Evolutionary conservation across 192 early-diverging fungal species (phyloP), one percentile per base, ranked within the genome.

Genomic region (Physocladia obscura): DNA sequence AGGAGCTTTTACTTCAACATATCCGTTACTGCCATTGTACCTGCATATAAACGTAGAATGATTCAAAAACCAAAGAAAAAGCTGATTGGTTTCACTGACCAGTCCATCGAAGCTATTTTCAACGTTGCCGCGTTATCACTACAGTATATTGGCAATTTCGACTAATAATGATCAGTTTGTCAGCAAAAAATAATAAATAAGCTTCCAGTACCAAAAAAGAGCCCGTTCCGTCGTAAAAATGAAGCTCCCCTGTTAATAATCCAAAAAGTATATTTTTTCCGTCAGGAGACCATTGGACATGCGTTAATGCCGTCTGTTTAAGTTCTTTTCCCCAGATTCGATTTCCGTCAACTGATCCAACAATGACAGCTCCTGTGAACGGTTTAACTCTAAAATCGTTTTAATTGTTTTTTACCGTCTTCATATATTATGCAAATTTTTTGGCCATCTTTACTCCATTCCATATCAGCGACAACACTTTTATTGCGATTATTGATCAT

Each of bases 401-500:
- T 30, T 0, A 2, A 11, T 35, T 19, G 47, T 13, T 21, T 4
- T 5, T 4, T 69, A 82, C 86, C 86, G 55, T 88, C 86, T 62
- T 81, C 74, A 47, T 88, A 88, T 21, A 75, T 82, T 55, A 88
- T 88, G 57, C 82, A 84, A 47, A 88, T 88, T 59, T 77, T 75
- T 31, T 74, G 52, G 3, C 86, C 86, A 31, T 80, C 78, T 38
- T 69, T 72, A 54, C 81, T 81, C 86, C 86, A 88, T 27, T 82
- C 77, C 81, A 88, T 86, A 67, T 83, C 84, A 19, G 84, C 72
- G 1, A 88, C 86, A 5, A 81, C 70, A 44, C 80, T 78, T 63
- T 88, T 88, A 74, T 84, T 84, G 17, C 86, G 75, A 62, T 88
- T 86, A 65, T 88, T 88, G 72, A 88, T 84, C 86, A 88, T 88